Evolutionary conservation across 1,284 basidiomycete genomes (phyloP).

Genomic region (Blastosporella zonata): DNA sequence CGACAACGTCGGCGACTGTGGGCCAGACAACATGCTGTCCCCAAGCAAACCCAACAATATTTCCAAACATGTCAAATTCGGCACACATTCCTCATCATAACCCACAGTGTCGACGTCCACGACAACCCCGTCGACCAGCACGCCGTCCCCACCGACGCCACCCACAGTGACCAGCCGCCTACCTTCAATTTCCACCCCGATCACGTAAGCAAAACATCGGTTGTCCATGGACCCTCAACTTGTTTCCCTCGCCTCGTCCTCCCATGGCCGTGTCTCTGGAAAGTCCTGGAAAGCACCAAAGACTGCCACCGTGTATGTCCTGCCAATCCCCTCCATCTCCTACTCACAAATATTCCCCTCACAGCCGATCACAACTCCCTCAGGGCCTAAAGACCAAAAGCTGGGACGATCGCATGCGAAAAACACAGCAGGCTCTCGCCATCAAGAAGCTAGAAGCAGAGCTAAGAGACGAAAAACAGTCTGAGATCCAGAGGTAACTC

Average conservation of each 20-base stretch:
- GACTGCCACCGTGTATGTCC: constrained; percentile 55
- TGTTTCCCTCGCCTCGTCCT: constrained; percentile 48
- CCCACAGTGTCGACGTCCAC: constrained; percentile 2
- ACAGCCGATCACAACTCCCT: constrained; percentile 67
- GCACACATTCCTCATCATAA: constrained; percentile 5
- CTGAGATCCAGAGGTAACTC: constrained; percentile 58
- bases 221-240: constrained; percentile 17
- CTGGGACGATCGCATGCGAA: constrained; percentile 69
- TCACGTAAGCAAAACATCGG: constrained; percentile 8
- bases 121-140: background rate
- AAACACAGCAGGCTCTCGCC: constrained; percentile 59
- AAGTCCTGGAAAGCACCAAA: constrained; percentile 62
- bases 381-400: constrained; percentile 60
- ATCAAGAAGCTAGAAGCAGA: constrained; percentile 71
- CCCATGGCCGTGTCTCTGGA: constrained; percentile 34
- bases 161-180: background rate
- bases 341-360: constrained; percentile 12
- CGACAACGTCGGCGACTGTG: background rate
- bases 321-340: constrained; percentile 3
- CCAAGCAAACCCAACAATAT: background rate
- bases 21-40: constrained; percentile 14
- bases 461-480: constrained; percentile 71
- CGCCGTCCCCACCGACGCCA: background rate
- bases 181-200: background rate
- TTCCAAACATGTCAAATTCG: constrained; percentile 14